Percentiles rank a stretch among this genome's conserved stretches.
Evolutionary conservation across 306 rosid species (phyloP).

Genomic region (Rosa lucieae): DNA sequence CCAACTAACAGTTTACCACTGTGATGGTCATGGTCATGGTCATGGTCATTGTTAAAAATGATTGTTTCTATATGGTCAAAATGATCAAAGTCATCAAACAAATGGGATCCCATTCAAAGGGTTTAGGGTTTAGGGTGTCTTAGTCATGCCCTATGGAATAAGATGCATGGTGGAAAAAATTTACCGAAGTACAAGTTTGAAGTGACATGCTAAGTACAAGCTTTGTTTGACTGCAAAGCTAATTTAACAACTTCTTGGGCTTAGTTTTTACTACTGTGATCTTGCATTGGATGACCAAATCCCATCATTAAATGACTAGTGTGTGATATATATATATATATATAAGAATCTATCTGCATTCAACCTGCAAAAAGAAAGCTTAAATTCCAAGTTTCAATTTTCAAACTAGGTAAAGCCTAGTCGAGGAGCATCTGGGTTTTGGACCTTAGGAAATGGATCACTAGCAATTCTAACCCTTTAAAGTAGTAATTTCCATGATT

Average conservation of each 20-base stretch:
- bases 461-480: conserved; percentile 5
- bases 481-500: conserved; percentile 21
- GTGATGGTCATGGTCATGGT: conserved; percentile 29
- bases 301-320: conserved; percentile 17
- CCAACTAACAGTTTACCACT: conserved; percentile 25
- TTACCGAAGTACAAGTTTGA: conserved; percentile 8
- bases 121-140: not conserved
- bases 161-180: not conserved
- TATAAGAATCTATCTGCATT: not conserved
- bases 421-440: conserved; percentile 25
- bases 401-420: conserved; percentile 15
- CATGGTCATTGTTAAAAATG: conserved; percentile 32
- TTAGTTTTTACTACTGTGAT: not conserved
- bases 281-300: conserved; percentile 8
- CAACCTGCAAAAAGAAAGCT: not conserved
- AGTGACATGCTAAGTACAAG: not conserved
- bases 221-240: conserved; percentile 6
- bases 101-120: conserved; percentile 37
- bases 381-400: not conserved
- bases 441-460: conserved; percentile 17
- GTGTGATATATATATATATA: not conserved
- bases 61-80: conserved; percentile 18
- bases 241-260: not conserved
- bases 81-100: conserved; percentile 44
- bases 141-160: not conserved